These are phyloP conservation scores for Zygosaccharomyces pseudobailii DNA, from an alignment of 1,139 yeast genomes.

Conservation along the genomic window DNA sequence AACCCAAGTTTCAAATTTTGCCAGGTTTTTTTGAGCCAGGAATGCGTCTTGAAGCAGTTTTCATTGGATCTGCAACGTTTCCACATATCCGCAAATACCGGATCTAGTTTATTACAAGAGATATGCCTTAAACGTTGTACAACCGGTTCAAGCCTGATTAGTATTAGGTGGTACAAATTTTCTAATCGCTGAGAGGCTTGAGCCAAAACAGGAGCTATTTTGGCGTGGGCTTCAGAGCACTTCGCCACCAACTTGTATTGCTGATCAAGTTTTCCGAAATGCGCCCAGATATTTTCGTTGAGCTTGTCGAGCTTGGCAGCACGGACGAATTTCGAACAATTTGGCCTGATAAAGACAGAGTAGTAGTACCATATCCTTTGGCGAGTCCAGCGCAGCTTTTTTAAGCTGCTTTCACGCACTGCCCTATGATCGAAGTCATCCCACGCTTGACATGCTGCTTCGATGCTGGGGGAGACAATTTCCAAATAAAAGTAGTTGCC, in stretches of 20 bases:
- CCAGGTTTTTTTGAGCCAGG: neutral
- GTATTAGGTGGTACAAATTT: neutral
- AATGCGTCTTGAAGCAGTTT: neutral
- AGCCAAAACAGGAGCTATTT: neutral
- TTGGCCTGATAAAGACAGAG: conserved; percentile 12
- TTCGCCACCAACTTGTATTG: neutral
- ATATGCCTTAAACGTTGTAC: neutral
- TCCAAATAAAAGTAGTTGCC: neutral
- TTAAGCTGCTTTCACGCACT: conserved; percentile 7
- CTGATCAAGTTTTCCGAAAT: neutral
- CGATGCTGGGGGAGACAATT: conserved; percentile 1
- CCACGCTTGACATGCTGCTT: conserved; percentile 2
- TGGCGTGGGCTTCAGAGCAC: neutral
- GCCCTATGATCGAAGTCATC: conserved; percentile 5
- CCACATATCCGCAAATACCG: neutral
- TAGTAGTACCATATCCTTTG: conserved; percentile 12
- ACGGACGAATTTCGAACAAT: conserved; percentile 5
- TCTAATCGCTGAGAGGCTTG: neutral
- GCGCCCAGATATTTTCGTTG: conserved; percentile 3
- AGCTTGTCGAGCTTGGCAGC: conserved; percentile 7
- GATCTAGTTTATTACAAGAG: neutral
- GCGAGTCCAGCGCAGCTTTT: conserved; percentile 1
- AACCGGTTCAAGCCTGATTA: neutral
- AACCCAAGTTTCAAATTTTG: neutral
- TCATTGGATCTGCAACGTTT: neutral